Conservation (phyloP, 306 rosid species). For the Malus domestica region ASM211411v1 NC_041805.1:33885501-33886000, state of each 20-base stretch:
- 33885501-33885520: conserved; percentile 54
- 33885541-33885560: conserved; percentile 18
- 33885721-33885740: conserved; percentile 63
- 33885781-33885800: conserved; percentile 58
- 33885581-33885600: conserved; percentile 80
- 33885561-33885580: conserved; percentile 40
- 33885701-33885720: conserved; percentile 44
- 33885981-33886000: conserved; percentile 59
- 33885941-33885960: conserved; percentile 61
- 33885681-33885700: conserved; percentile 46
- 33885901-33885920: conserved; percentile 59
- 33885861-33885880: conserved; percentile 91
- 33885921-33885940: conserved; percentile 54
- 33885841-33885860: conserved; percentile 77
- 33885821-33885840: conserved; percentile 94
- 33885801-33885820: conserved; percentile 74
- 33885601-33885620: conserved; percentile 94
- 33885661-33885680: conserved; percentile 47
- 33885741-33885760: conserved; percentile 57
- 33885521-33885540: conserved; percentile 18
- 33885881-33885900: conserved; percentile 58
- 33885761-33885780: conserved; percentile 71
- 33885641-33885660: conserved; percentile 48
- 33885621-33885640: conserved; percentile 61
- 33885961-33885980: conserved; percentile 74